phyloP scores from a whole-genome alignment of 2,329 filamentous ascomycete genomes.

The Beauveria australis region DNA sequence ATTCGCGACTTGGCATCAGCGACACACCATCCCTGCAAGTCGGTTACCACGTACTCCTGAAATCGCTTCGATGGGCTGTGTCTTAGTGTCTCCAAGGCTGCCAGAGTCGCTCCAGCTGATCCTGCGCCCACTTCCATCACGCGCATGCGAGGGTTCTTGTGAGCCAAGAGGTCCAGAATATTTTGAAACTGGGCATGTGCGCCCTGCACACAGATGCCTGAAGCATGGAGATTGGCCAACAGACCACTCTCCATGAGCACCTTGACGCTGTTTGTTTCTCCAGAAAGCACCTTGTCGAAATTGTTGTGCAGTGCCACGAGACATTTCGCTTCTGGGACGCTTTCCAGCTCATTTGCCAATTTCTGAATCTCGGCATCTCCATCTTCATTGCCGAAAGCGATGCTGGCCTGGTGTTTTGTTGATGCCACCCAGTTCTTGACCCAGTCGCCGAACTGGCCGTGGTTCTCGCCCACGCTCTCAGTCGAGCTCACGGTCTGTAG shows the following conservation, averaged over 20 bases:
- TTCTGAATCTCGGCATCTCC: not conserved
- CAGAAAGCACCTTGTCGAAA: not conserved
- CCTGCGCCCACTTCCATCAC: constrained; percentile 31
- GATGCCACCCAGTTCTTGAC: not conserved
- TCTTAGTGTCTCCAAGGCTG: not conserved
- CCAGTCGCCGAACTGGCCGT: not conserved
- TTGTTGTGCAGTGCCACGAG: not conserved
- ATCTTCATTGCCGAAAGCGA: not conserved
- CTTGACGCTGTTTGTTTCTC: not conserved
- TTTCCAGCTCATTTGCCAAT: not conserved
- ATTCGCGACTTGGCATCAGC: constrained; percentile 12
- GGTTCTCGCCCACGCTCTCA: not conserved
- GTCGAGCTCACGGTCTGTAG: not conserved
- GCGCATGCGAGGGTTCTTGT: not conserved
- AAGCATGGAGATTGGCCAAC: not conserved
- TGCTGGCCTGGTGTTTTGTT: not conserved
- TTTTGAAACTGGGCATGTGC: not conserved
- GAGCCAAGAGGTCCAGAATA: not conserved
- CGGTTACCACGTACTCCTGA: constrained; percentile 27
- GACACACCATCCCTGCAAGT: constrained; percentile 31
- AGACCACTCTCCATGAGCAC: not conserved
- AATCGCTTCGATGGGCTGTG: constrained; percentile 20
- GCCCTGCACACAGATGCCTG: not conserved
- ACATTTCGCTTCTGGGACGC: not conserved
- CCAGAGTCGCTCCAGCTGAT: constrained; percentile 22